These are phyloP conservation scores for Theileria annulata DNA, from an alignment of 169 alveolate genomes.

Conservation along the genomic window DNA sequence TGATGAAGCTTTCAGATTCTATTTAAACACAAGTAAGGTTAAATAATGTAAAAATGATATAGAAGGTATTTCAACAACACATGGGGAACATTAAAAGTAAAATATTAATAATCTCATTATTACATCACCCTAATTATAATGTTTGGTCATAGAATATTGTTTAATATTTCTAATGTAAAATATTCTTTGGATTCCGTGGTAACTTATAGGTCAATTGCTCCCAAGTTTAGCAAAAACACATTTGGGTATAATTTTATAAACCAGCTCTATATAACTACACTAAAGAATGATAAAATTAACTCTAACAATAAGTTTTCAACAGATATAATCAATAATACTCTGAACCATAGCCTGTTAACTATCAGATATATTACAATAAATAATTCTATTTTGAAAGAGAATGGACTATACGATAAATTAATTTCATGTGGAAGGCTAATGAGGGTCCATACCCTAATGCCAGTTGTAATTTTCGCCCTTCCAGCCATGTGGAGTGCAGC, in stretches of 20 bases:
- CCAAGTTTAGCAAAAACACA: neutral
- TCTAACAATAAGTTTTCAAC: neutral
- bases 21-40: conserved; percentile 46
- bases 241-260: neutral
- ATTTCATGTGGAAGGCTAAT: conserved; percentile 30
- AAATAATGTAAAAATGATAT: neutral
- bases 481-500: conserved; percentile 66
- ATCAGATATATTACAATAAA: neutral
- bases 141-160: neutral
- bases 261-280: neutral
- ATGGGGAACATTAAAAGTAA: neutral
- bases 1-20: conserved; percentile 55
- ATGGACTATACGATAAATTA: conserved; percentile 14
- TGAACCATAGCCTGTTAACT: neutral
- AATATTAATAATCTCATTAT: too few species aligned
- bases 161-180: too few species aligned
- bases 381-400: neutral
- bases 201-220: neutral
- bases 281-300: neutral
- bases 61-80: conserved; percentile 36
- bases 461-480: conserved; percentile 39
- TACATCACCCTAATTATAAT: neutral
- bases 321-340: neutral
- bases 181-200: neutral
- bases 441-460: conserved; percentile 51